Evolutionary conservation across 164 flowering plant genomes (phyloP), one percentile per base, ranked within the genome.

Genomic region (Saururus chinensis): DNA sequence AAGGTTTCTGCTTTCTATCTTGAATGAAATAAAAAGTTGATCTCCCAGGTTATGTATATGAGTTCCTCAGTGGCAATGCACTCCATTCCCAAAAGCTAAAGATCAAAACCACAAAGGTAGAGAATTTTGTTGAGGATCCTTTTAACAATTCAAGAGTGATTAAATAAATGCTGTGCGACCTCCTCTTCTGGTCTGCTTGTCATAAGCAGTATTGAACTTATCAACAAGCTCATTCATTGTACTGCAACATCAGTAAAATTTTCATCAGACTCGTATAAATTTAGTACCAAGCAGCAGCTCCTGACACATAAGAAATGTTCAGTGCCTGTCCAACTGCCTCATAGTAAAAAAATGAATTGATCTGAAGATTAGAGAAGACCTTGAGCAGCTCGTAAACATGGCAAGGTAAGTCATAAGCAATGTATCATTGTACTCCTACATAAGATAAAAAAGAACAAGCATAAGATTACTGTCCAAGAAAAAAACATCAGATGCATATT

Each of bases 301-400:
- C 49, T 12, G 17, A 10, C 49, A 45, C 49, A 8, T n/a, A n/a
- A 45, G 11, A 45, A 17, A 6, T 30, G 37, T 6, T 30, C 4
- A 30, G 37, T 30, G 37, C 37, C 37, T 6, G 6, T 30, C 37
- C 37, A 2, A 6, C 37, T 30, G 37, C 37, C 6, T 30, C 6
- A 6, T 6, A 60, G 19, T 41, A 19, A 53, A 41, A 40, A 42
- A 4, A 23, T n/a, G 22, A 60, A 22, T 2, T 40, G 19, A 20
- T 42, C 13, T 45, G 13, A 16, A 20, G 35, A 49, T 24, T 17
- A 35, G 49, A 14, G 41, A 68, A 62, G 78, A 92, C 98, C 98
- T 92, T 56, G 98, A 81, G 76, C 97, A 89, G 66, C 88, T 85
- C 70, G 98, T 89, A 63, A 88, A 68, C 96, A 92, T 89, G 62